Base-by-base conservation (phyloP, 2,329 filamentous ascomycete species). In the Fusarium nematophilum region DNA sequence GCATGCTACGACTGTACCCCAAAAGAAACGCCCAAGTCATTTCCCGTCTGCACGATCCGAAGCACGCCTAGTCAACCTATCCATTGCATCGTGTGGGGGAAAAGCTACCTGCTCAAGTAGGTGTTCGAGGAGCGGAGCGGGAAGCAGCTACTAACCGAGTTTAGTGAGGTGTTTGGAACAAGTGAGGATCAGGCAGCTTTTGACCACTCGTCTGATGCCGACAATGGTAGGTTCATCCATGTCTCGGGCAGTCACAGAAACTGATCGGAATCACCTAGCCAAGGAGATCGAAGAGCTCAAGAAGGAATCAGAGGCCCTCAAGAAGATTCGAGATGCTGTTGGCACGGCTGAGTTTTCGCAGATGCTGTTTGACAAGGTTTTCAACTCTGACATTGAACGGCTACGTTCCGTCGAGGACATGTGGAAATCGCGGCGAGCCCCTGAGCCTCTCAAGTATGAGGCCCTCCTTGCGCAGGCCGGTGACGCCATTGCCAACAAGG, bases 61-160 rank as follows among this genome's bases (percentile, higher is more conserved):
- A 97, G 92, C 74, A 99, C 93, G 0, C 95, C 95, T 0, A 96
- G 91, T 64, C 94, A 98, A 70, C 92, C 94, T 1, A 98, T 99
- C 36, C 95, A 99, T 77, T 98, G 95, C 78, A 99, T 99, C 59
- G 94, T 99, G 3, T 99, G 95, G 95, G 94, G 86, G 15, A 99
- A 98, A 78, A 97, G 93, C 73, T 99, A 98, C 74, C 83, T 99
- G 8, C 85, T 99, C 57, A 95, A 92, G 76, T 79, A 68, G 18
- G 82, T 80, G 4, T 17, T 8, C 15, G 15, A 6, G 36, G 5
- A 69, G 57, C 3, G n/a, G 30, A 14, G 9, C 5, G 9, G 21
- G 13, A 14, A 11, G 10, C 43, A 36, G 44, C 18, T 33, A 29
- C 43, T 45, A 42, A 59, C 39, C 37, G 45, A 18, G 23, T 9